Evolutionary conservation across 1,284 basidiomycete genomes (phyloP).

Genomic region (Ustilago lituana): DNA sequence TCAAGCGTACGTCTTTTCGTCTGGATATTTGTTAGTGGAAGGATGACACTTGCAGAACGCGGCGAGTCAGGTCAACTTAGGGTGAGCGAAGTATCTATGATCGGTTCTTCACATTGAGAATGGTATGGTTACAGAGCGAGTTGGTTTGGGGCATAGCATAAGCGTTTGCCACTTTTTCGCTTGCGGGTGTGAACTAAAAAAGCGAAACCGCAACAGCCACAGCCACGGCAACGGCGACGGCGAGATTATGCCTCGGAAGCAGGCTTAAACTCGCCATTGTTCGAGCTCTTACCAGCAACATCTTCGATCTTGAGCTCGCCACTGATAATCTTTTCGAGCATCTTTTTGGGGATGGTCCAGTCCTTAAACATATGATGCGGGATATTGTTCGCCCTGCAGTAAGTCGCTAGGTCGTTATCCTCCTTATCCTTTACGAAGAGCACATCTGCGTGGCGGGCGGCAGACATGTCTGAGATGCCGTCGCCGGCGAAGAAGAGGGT

Average conservation of each 20-base stretch:
- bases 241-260: conserved; percentile 16
- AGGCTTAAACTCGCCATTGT: conserved; percentile 41
- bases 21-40: no score
- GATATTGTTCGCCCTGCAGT: conserved; percentile 63
- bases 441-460: conserved; percentile 66
- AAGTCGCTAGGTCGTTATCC: conserved; percentile 66
- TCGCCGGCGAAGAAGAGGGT: conserved; percentile 66
- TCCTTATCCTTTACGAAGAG: conserved; percentile 67
- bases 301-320: conserved; percentile 51
- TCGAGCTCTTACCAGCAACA: conserved; percentile 41
- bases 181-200: no score
- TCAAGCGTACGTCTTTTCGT: no score
- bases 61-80: no score
- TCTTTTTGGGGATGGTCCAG: conserved; percentile 63
- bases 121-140: conserved; percentile 13
- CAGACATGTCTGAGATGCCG: conserved; percentile 67
- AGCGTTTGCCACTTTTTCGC: no score
- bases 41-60: no score
- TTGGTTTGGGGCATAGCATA: conserved; percentile 2
- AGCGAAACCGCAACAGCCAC: no score
- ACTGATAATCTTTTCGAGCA: conserved; percentile 55
- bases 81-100: no score
- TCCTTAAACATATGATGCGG: conserved; percentile 64
- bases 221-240: no score
- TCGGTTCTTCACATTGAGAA: neutral